Percentiles rank a stretch among this genome's conserved stretches.
Evolutionary conservation across 202 grass and related monocot genomes (phyloP).

Genomic region (Elaeis oleifera): DNA sequence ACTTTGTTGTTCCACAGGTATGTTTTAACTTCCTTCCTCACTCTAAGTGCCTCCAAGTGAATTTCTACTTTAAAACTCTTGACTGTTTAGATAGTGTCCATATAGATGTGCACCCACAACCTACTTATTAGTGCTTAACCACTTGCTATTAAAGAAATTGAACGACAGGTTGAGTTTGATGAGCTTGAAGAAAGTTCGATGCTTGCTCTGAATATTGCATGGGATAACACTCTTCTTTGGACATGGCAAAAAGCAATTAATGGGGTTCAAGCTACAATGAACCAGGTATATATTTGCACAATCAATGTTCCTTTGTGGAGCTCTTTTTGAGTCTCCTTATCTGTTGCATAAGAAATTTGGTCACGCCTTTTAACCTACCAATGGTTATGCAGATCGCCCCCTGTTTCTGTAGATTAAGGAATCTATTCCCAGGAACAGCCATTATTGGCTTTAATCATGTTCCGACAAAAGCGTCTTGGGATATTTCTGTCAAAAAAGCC

Average conservation of each 20-base stretch:
- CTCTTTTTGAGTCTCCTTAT: neutral
- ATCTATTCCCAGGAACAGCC: conserved; percentile 37
- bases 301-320: neutral
- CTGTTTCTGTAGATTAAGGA: conserved; percentile 37
- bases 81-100: no score
- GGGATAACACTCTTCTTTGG: conserved; percentile 69
- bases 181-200: conserved; percentile 75
- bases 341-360: neutral
- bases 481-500: conserved; percentile 71
- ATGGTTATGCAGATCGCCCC: conserved; percentile 59
- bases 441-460: conserved; percentile 67
- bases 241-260: conserved; percentile 52
- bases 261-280: conserved; percentile 49
- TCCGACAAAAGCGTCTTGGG: conserved; percentile 74
- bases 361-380: neutral
- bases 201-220: conserved; percentile 60
- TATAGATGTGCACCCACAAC: no score
- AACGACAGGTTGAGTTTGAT: conserved; percentile 63
- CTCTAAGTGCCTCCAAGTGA: no score
- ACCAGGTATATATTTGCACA: conserved; percentile 28
- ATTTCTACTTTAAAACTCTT: no score
- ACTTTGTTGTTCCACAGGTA: conserved; percentile 87
- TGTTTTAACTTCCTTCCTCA: conserved; percentile 1
- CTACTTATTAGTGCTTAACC: no score
- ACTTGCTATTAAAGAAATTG: neutral